Evolutionary conservation across 2,329 filamentous ascomycete genomes (phyloP).

Genomic region (Cercospora zeae-maydis): DNA sequence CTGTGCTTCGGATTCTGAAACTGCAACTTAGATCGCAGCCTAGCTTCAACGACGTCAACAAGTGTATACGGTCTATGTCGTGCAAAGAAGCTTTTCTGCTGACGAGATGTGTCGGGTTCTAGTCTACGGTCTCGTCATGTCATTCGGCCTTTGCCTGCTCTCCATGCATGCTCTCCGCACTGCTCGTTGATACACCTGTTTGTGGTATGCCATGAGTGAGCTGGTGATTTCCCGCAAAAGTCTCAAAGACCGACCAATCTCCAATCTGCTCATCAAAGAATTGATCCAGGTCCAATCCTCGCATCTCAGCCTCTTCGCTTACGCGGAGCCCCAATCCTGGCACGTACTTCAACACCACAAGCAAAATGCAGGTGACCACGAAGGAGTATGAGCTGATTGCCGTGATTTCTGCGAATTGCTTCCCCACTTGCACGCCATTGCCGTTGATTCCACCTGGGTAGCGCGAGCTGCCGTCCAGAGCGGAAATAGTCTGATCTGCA

Average conservation of each 20-base stretch:
- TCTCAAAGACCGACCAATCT: conserved; percentile 32
- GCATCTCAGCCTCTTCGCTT: conserved; percentile 53
- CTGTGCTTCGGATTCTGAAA: background rate
- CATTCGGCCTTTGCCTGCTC: conserved; percentile 4
- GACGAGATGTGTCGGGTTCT: background rate
- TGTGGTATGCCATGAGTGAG: conserved; percentile 28
- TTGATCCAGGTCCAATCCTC: conserved; percentile 54
- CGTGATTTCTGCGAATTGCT: conserved; percentile 55
- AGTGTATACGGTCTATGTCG: background rate
- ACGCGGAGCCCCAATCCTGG: conserved; percentile 55
- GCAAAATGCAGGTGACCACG: conserved; percentile 50
- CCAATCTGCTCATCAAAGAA: conserved; percentile 56
- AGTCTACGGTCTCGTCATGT: background rate
- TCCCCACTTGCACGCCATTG: conserved; percentile 53
- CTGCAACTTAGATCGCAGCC: background rate
- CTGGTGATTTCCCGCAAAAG: conserved; percentile 18
- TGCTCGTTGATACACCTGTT: conserved; percentile 13
- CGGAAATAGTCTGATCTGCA: conserved; percentile 47
- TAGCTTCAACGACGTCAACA: background rate
- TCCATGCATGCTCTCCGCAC: conserved; percentile 12
- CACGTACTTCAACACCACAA: conserved; percentile 53
- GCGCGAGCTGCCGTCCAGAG: conserved; percentile 50
- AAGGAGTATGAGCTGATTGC: conserved; percentile 55
- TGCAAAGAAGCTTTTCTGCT: background rate
- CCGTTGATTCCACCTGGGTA: conserved; percentile 53